Evolutionary conservation across 176 grass and related monocot species (phyloP), one percentile per base, ranked within the genome.

Genomic region (Oryza glaberrima): DNA sequence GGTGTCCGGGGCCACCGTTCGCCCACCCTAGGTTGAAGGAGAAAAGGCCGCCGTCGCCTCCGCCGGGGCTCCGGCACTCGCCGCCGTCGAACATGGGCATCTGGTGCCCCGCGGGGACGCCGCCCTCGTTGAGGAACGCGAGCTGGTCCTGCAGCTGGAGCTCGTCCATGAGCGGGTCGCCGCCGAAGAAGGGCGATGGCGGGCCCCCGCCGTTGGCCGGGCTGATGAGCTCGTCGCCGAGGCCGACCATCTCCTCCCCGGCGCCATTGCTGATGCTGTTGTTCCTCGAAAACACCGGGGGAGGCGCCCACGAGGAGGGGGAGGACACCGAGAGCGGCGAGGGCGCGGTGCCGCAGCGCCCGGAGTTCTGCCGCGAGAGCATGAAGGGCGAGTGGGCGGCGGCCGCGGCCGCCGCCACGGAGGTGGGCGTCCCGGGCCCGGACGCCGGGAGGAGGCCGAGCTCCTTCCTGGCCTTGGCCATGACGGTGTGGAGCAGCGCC

Each of bases 111-210:
- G 52, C 78, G 8, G 56, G 81, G 4, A 60, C 61, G 7, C 60
- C 74, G 0, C 17, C 63, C 41, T 95, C 89, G 80, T 82, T 90
- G 36, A 98, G 85, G 85, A 98, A 92, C 30, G 89, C 91, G 14
- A 98, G 89, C 81, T 98, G 93, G 3, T 98, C 96, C 78, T 91
- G 96, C 70, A 98, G 85, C 80, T 92, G 89, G 69, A 95, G 76
- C 58, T 98, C 95, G 15, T 95, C 95, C 28, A 92, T 51, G 63
- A 83, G 86, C 43, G 36, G 76, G 4, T 81, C 86, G 0, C n/a
- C 76, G 4, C 17, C 15, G 3, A 87, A 94, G 75, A 94, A 94
- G 4, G 92, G 89, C 66, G 90, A 84, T 19, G 67, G 76, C 20
- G 72, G 75, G 1, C 72, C 69, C 6, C 56, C 77, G 1, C 77